These are phyloP conservation scores for Helichrysum umbraculigerum DNA, from an alignment of 129 eudicot genomes.

Conservation along the genomic window DNA sequence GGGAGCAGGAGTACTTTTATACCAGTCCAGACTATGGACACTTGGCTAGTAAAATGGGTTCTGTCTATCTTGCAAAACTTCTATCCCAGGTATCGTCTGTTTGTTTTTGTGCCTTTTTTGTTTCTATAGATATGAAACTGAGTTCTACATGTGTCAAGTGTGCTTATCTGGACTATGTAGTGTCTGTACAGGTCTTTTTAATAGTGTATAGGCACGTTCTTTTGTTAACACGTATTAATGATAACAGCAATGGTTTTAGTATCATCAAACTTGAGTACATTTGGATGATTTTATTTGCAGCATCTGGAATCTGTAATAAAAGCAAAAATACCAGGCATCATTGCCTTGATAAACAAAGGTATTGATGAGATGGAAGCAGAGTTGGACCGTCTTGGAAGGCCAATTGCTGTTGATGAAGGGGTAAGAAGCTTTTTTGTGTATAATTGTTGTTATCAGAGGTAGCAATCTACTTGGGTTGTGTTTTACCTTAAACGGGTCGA, in stretches of 20 bases:
- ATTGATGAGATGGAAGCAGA: constrained; percentile 87
- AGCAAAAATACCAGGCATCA: constrained; percentile 80
- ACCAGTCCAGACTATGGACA: constrained; percentile 88
- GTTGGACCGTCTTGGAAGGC: constrained; percentile 82
- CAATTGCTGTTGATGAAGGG: constrained; percentile 82
- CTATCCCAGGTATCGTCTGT: constrained; percentile 57
- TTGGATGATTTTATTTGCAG: constrained; percentile 38
- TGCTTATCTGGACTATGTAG: background rate
- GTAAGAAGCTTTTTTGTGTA: constrained; percentile 44
- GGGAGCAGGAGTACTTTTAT: constrained; percentile 75
- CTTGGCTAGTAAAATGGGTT: constrained; percentile 84
- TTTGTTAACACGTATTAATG: background rate
- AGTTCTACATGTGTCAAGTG: constrained; percentile 9
- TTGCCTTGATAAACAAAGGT: constrained; percentile 72
- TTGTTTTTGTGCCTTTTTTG: background rate
- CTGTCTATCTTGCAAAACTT: constrained; percentile 86
- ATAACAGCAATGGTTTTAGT: background rate
- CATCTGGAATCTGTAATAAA: constrained; percentile 81
- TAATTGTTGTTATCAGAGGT: background rate
- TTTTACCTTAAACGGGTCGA: background rate
- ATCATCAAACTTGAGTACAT: constrained; percentile 15
- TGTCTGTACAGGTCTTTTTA: background rate
- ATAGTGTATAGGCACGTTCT: background rate
- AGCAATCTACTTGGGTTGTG: background rate
- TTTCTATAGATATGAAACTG: background rate